Conservation (phyloP, 2,329 filamentous ascomycete species). For the Diplodia seriata region DNA sequence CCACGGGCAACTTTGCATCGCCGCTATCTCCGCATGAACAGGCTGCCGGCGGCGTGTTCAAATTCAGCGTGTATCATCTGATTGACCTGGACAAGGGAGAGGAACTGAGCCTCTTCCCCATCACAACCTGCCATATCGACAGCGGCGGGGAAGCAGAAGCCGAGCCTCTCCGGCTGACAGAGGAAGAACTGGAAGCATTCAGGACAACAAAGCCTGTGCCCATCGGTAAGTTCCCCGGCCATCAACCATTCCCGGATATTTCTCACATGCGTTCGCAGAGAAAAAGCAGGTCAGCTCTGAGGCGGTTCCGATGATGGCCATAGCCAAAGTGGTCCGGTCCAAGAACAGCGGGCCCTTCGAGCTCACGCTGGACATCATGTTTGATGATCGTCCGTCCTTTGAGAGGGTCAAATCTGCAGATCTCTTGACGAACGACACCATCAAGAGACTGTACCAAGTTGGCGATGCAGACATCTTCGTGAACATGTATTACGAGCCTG, state of each 20-base stretch:
- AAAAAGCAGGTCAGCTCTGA: not conserved
- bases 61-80: slow-evolving; percentile 60
- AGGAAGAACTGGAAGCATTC: not conserved
- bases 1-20: slow-evolving; percentile 32
- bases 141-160: not conserved
- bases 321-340: not conserved
- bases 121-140: not conserved
- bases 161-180: not conserved
- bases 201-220: too few species aligned
- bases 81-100: slow-evolving; percentile 49
- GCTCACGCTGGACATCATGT: not conserved
- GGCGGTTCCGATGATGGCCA: too few species aligned
- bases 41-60: slow-evolving; percentile 17
- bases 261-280: not conserved
- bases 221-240: too few species aligned
- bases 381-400: not conserved
- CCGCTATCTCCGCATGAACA: slow-evolving; percentile 14
- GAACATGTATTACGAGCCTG: slow-evolving; percentile 53
- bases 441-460: not conserved
- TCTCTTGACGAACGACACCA: not conserved
- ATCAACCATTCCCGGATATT: too few species aligned
- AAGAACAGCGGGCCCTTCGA: not conserved
- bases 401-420: not conserved
- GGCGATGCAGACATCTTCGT: slow-evolving; percentile 36
- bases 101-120: slow-evolving; percentile 26